Percentiles rank a stretch among this genome's conserved stretches.
phyloP scores from a whole-genome alignment of 257 asterid genomes.

The Eustoma russellianum region DNA sequence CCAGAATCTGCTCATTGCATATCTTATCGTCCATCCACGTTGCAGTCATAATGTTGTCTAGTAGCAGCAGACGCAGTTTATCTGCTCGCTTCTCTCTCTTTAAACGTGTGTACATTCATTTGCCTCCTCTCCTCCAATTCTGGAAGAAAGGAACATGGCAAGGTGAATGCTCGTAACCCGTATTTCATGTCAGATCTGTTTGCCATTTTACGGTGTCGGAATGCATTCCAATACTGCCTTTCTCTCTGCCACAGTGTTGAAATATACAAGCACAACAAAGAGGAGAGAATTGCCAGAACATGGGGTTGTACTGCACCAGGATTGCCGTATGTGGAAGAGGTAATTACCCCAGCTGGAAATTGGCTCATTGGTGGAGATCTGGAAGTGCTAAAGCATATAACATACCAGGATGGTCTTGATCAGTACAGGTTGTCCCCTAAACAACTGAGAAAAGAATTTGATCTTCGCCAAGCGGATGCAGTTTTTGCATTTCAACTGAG shows the following conservation, averaged over 20 bases:
- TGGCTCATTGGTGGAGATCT: constrained; percentile 95
- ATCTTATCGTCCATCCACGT: too few relatives aligned
- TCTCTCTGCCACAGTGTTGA: constrained; percentile 41
- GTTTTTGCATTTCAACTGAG: constrained; percentile 89
- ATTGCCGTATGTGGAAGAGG: constrained; percentile 82
- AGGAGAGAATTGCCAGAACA: constrained; percentile 82
- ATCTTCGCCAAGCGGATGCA: constrained; percentile 66
- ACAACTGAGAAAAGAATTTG: constrained; percentile 64
- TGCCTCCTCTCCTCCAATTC: too few relatives aligned
- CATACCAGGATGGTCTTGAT: constrained; percentile 77
- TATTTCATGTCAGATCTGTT: constrained; percentile 1
- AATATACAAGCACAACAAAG: constrained; percentile 74
- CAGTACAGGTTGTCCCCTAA: constrained; percentile 70
- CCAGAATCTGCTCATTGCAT: too few relatives aligned
- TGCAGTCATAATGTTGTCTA: too few relatives aligned
- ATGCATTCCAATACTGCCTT: not conserved
- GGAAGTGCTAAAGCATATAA: constrained; percentile 59
- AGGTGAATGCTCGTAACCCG: not conserved
- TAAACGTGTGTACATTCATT: too few relatives aligned
- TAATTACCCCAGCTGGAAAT: constrained; percentile 53
- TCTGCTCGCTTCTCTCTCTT: too few relatives aligned
- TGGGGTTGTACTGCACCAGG: constrained; percentile 88
- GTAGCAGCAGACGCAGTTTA: too few relatives aligned
- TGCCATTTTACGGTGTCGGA: not conserved
- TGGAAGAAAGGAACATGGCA: too few relatives aligned